A percentile compares a stretch with the other conserved stretches of the same genome.
phyloP scores from a whole-genome alignment of 179 eudicot species.

The Monotropa hypopitys region DNA sequence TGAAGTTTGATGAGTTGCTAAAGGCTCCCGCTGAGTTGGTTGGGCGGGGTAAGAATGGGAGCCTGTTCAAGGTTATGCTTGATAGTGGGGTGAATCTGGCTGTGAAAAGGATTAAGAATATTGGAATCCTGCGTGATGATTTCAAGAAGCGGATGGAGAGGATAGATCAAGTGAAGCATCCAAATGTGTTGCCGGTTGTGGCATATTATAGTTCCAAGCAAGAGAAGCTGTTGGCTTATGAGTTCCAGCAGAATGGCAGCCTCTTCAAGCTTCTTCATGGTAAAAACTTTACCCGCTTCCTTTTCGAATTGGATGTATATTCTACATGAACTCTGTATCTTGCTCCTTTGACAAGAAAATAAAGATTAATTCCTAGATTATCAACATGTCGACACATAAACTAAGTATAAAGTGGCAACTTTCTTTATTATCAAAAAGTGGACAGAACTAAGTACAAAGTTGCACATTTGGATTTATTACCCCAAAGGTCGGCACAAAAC shows the following conservation, averaged over 20 bases:
- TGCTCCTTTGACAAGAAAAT: neutral
- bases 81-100: conserved; percentile 42
- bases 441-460: no score
- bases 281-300: conserved; percentile 10
- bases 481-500: no score
- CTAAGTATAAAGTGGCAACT: no score
- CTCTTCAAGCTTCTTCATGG: conserved; percentile 68
- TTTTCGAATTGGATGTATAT: neutral
- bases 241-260: conserved; percentile 62
- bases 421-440: no score
- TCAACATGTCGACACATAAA: neutral
- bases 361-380: neutral
- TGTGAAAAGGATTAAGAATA: conserved; percentile 72
- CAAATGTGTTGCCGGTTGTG: conserved; percentile 52
- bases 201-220: conserved; percentile 74
- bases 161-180: conserved; percentile 44
- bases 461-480: no score
- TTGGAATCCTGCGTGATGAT: conserved; percentile 39
- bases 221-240: conserved; percentile 82
- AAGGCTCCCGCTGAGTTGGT: conserved; percentile 71
- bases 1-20: conserved; percentile 73
- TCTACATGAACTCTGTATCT: neutral
- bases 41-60: conserved; percentile 65
- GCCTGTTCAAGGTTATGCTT: conserved; percentile 65
- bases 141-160: conserved; percentile 55